These are phyloP conservation scores for Elsinoe ampelina DNA, from an alignment of 2,329 filamentous ascomycete genomes.

Conservation along the genomic window DNA sequence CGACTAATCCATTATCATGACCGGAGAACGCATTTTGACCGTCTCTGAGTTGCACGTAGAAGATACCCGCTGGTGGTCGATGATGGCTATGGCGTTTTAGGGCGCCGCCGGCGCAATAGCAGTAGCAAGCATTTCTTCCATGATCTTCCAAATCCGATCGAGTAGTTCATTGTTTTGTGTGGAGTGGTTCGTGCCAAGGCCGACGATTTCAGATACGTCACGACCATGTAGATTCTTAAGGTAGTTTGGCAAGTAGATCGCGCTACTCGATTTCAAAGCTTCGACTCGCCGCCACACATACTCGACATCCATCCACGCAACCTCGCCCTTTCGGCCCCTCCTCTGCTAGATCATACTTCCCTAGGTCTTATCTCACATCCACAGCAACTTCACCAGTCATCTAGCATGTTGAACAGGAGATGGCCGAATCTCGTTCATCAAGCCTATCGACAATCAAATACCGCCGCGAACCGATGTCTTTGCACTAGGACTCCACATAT, in stretches of 20 bases:
- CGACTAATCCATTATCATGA: not conserved
- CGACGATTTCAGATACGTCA: constrained; percentile 11
- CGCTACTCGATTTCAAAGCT: constrained; percentile 10
- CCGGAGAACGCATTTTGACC: not conserved
- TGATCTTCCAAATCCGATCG: not conserved
- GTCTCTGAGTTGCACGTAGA: not conserved
- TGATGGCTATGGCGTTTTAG: not conserved
- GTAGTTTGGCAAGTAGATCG: not conserved
- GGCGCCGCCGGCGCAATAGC: not conserved
- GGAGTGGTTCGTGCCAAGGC: constrained; percentile 3
- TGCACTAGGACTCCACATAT: constrained; percentile 20
- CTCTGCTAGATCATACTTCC: not conserved
- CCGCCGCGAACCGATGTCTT: constrained; percentile 21
- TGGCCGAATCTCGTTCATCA: constrained; percentile 48
- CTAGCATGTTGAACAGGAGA: constrained; percentile 40
- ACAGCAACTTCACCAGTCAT: not conserved
- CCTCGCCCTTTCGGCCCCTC: not conserved
- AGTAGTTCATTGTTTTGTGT: not conserved
- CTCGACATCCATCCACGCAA: not conserved
- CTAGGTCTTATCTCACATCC: not conserved
- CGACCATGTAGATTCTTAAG: constrained; percentile 11
- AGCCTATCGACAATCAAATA: constrained; percentile 24
- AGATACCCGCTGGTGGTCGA: not conserved
- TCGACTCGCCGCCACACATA: not conserved
- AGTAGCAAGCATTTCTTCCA: not conserved